phyloP scores from a whole-genome alignment of 116 monocot species.

The Iris pallida region DNA sequence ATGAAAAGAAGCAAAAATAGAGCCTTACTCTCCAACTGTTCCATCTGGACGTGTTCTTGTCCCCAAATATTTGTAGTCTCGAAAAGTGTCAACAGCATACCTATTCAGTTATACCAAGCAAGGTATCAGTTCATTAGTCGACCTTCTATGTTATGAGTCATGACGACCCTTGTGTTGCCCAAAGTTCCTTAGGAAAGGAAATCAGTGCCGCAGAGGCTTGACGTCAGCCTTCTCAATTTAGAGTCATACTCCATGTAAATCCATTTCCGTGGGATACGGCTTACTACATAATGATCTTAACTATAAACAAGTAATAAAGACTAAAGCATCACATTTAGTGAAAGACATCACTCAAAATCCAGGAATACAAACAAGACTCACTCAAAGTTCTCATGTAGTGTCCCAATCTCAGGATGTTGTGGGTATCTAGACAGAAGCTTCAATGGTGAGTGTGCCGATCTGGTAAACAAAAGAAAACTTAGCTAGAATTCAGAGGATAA shows the following conservation, averaged over 20 bases:
- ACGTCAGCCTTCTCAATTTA: too few relatives aligned
- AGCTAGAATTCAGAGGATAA: neutral
- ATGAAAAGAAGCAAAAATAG: neutral
- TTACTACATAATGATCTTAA: too few relatives aligned
- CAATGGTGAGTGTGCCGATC: constrained; percentile 74
- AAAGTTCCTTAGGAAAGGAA: too few relatives aligned
- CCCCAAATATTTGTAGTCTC: constrained; percentile 82
- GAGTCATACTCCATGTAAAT: too few relatives aligned
- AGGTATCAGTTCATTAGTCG: too few relatives aligned
- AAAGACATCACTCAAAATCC: too few relatives aligned
- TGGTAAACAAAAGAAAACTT: constrained; percentile 10
- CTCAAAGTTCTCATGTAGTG: constrained; percentile 91
- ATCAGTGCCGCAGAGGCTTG: too few relatives aligned
- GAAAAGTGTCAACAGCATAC: constrained; percentile 56
- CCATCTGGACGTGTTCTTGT: constrained; percentile 75
- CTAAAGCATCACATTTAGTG: too few relatives aligned
- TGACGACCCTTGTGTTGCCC: too few relatives aligned
- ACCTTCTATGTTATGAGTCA: too few relatives aligned
- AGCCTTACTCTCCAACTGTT: constrained; percentile 80
- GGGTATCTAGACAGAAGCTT: constrained; percentile 46
- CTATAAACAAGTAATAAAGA: too few relatives aligned
- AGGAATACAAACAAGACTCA: constrained; percentile 25
- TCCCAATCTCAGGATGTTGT: constrained; percentile 67
- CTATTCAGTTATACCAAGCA: constrained; percentile 18
- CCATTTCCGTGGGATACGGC: too few relatives aligned